Conservation (phyloP, 306 rosid genomes). For the Vigna trinervia region DNA sequence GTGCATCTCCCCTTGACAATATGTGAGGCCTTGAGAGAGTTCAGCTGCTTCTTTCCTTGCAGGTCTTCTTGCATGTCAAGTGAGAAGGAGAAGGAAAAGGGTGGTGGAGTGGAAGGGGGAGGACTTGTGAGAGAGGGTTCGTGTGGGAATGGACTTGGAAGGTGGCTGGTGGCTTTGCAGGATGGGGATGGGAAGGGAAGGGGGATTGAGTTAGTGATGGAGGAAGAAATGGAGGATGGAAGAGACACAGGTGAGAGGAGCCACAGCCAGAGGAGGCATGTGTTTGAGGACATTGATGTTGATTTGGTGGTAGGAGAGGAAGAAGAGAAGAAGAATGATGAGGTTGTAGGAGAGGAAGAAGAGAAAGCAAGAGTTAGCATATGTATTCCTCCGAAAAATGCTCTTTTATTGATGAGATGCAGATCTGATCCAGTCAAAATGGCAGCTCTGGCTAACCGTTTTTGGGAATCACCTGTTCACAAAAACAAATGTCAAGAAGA, state of each 20-base stretch:
- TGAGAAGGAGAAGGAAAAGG: conserved; percentile 54
- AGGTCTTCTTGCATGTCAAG: conserved; percentile 65
- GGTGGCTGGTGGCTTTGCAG: conserved; percentile 82
- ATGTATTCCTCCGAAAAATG: conserved; percentile 94
- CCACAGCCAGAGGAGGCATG: conserved; percentile 65
- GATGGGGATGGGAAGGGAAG: conserved; percentile 74
- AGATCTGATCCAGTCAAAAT: conserved; percentile 98
- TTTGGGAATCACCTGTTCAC: conserved; percentile 76
- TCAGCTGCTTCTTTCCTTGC: conserved; percentile 88
- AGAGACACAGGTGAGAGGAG: conserved; percentile 49
- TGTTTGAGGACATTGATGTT: conserved; percentile 77
- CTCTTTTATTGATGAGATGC: conserved; percentile 91
- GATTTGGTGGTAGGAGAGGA: conserved; percentile 51
- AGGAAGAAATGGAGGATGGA: conserved; percentile 31
- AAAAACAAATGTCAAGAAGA: conserved; percentile 39
- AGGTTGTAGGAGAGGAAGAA: conserved; percentile 46
- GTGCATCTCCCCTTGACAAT: conserved; percentile 87
- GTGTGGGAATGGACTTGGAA: conserved; percentile 72
- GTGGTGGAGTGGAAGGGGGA: neutral
- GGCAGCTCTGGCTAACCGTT: conserved; percentile 87
- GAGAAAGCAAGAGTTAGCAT: conserved; percentile 68
- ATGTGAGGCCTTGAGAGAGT: conserved; percentile 89
- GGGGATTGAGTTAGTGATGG: conserved; percentile 70
- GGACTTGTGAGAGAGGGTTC: conserved; percentile 57
- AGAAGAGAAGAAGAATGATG: conserved; percentile 38